phyloP scores from a whole-genome alignment of 176 grass and related monocot species.

The Avena insularis region DNA sequence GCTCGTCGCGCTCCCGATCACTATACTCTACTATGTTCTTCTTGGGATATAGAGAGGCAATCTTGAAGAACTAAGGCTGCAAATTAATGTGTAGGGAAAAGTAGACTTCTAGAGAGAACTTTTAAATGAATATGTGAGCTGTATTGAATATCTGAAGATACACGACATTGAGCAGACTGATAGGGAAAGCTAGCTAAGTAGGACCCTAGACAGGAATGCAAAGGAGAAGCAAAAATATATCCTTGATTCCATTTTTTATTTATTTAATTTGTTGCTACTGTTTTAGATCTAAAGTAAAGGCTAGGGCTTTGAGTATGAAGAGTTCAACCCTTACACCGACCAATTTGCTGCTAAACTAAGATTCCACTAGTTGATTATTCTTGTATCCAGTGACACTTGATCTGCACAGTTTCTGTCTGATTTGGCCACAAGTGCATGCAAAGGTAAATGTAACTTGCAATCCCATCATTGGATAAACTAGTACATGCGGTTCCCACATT shows the following conservation, averaged over 20 bases:
- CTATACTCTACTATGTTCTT: slow-evolving; percentile 93
- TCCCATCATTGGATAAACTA: slow-evolving; percentile 39
- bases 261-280: slow-evolving; percentile 38
- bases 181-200: slow-evolving; percentile 48
- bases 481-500: slow-evolving; percentile 36
- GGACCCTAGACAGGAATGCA: slow-evolving; percentile 55
- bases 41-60: slow-evolving; percentile 70
- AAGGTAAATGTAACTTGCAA: slow-evolving; percentile 35
- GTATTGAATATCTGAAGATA: slow-evolving; percentile 48
- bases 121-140: slow-evolving; percentile 10
- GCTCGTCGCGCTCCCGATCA: slow-evolving; percentile 91
- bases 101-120: slow-evolving; percentile 39
- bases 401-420: slow-evolving; percentile 41
- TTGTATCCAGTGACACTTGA: slow-evolving; percentile 37
- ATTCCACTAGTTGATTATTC: slow-evolving; percentile 52
- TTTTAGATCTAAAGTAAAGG: slow-evolving; percentile 70
- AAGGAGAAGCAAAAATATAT: slow-evolving; percentile 27
- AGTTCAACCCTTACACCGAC: slow-evolving; percentile 39
- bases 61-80: slow-evolving; percentile 31
- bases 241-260: slow-evolving; percentile 46
- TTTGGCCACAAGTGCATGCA: slow-evolving; percentile 12
- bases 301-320: slow-evolving; percentile 48
- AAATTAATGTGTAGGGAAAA: slow-evolving; percentile 6
- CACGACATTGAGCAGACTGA: slow-evolving; percentile 28
- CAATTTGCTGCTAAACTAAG: slow-evolving; percentile 51